phyloP scores from a whole-genome alignment of 345 rosid genomes.

The Euphorbia tirucalli region DNA sequence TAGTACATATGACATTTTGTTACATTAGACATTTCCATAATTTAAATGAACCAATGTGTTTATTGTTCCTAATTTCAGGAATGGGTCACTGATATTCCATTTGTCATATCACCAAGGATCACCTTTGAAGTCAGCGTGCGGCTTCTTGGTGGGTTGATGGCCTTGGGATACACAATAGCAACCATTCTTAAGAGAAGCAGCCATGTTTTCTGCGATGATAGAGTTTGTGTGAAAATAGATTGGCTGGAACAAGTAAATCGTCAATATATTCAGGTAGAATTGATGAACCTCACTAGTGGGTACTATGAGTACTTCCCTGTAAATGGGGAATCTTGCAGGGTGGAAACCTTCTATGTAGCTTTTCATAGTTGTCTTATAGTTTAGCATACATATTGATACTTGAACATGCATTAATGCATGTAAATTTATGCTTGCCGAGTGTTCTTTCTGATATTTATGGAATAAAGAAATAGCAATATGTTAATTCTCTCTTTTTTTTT shows the following conservation, averaged over 20 bases:
- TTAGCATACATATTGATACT: too few relatives aligned
- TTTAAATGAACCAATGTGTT: conserved; percentile 11
- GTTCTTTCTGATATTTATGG: too few relatives aligned
- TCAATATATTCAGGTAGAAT: conserved; percentile 78
- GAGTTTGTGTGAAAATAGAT: conserved; percentile 82
- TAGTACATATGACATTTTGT: neutral
- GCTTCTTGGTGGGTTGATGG: conserved; percentile 99
- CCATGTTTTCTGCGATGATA: conserved; percentile 76
- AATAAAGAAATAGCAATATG: neutral
- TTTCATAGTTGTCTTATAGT: neutral
- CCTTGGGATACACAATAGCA: conserved; percentile 95
- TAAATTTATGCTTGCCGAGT: neutral
- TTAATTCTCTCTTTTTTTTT: neutral
- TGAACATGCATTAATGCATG: too few relatives aligned
- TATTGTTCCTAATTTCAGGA: conserved; percentile 51
- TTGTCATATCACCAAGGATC: conserved; percentile 98
- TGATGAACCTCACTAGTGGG: neutral
- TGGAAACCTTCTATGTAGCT: neutral
- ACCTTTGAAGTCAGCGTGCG: conserved; percentile 98
- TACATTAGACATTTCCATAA: neutral
- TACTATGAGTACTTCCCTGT: neutral
- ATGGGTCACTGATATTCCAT: conserved; percentile 93
- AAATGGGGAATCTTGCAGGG: neutral
- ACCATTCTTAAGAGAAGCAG: conserved; percentile 92
- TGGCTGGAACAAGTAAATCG: conserved; percentile 94